A percentile compares a stretch with the other conserved stretches of the same genome.
Conservation (phyloP, 2,329 filamentous ascomycete species). For the Talaromyces amestolkiae region DNA sequence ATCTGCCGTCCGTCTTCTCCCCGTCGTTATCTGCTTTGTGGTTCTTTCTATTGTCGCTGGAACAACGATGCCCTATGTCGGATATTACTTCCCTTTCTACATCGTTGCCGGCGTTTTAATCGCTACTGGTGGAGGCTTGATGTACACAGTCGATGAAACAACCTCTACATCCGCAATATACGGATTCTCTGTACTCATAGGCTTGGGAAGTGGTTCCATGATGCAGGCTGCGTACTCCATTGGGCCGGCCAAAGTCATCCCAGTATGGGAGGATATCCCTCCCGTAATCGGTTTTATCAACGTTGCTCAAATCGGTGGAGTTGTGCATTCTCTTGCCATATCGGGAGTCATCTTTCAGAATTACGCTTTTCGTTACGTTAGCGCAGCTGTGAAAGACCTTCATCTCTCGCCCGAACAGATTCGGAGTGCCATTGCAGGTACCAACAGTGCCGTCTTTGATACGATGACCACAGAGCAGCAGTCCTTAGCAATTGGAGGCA, state of each 20-base stretch:
- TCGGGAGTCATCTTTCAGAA: not conserved
- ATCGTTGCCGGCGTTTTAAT: not conserved
- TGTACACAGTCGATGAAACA: not conserved
- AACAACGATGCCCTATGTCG: not conserved
- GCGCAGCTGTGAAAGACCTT: not conserved
- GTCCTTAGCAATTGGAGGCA: not conserved
- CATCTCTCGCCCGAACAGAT: not conserved
- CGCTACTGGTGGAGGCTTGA: not conserved
- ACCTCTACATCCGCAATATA: not conserved
- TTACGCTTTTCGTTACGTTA: not conserved
- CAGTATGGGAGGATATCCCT: not conserved
- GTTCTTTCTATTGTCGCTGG: not conserved
- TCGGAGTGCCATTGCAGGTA: not conserved
- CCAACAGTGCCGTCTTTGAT: not conserved
- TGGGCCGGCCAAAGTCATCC: constrained; percentile 33
- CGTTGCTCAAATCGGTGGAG: not conserved
- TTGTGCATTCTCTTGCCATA: not conserved
- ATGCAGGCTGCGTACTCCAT: constrained; percentile 37
- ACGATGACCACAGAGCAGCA: not conserved
- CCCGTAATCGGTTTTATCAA: not conserved
- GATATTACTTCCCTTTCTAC: not conserved
- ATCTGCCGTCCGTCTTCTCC: not conserved
- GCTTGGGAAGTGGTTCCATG: constrained; percentile 36
- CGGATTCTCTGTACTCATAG: not conserved
- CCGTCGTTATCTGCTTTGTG: not conserved